A percentile compares a stretch with the other conserved stretches of the same genome.
Evolutionary conservation across 2,329 filamentous ascomycete species (phyloP).

Genomic region (Exophiala xenobiotica): DNA sequence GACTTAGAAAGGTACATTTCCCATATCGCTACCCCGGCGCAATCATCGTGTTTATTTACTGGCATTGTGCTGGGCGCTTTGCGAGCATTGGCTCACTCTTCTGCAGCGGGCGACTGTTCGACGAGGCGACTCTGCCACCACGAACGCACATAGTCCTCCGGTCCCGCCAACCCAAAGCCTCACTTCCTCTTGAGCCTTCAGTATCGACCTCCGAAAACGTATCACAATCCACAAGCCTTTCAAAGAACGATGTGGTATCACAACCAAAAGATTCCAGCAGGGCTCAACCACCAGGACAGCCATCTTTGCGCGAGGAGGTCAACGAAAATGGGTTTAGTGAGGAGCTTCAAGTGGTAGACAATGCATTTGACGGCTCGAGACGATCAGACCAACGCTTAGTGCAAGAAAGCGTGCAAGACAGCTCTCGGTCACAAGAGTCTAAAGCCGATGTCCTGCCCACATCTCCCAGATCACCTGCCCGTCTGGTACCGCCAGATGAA

Average conservation of each 20-base stretch:
- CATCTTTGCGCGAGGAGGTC: not conserved
- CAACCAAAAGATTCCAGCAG: slow-evolving; percentile 7
- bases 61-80: slow-evolving; percentile 8
- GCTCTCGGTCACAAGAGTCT: no score
- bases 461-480: not conserved
- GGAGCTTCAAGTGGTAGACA: not conserved
- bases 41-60: slow-evolving; percentile 11
- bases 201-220: not conserved
- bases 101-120: slow-evolving; percentile 56
- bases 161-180: slow-evolving; percentile 31
- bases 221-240: not conserved
- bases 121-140: slow-evolving; percentile 53
- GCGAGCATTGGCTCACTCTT: slow-evolving; percentile 16
- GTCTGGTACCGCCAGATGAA: not conserved
- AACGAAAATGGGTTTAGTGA: not conserved
- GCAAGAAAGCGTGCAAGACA: no score
- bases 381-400: not conserved
- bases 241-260: slow-evolving; percentile 3
- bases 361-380: not conserved
- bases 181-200: slow-evolving; percentile 18
- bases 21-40: slow-evolving; percentile 14
- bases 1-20: slow-evolving; percentile 56
- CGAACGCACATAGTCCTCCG: slow-evolving; percentile 34
- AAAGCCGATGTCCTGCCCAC: not conserved
- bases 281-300: not conserved